Evolutionary conservation across 768 basidiomycete genomes (phyloP), one percentile per base, ranked within the genome.

Genomic region (Tulasnella sp.): DNA sequence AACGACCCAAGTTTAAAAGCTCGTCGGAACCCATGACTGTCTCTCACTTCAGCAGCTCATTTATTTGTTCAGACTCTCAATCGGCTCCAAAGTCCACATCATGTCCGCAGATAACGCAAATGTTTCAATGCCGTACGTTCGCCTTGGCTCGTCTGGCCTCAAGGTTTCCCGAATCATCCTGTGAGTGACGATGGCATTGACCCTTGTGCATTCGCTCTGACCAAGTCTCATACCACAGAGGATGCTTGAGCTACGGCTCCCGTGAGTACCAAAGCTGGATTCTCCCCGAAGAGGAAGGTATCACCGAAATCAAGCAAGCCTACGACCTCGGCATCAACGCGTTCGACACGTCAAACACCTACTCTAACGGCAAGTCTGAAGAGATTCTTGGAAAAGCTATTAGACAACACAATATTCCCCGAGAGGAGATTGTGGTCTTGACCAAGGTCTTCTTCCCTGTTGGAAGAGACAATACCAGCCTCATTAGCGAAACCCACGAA

Each of bases 291-390:
- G 34, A 71, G 39, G 70, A 71, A 71, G 70, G 70, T 71, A 40
- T 64, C 64, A 6, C 58, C 2, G 45, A 31, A 29, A 49, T n/a
- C 34, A 37, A 29, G 38, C 69, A 77, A 76, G 64, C 2, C 8
- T 80, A 79, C 76, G 89, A 90, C 14, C 86, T 86, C 19, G 90
- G 90, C 22, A 87, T 91, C 77, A 86, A 89, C 77, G 85, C 89
- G 0, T 90, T 83, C 74, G 85, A 85, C 77, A 84, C 84, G 2
- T 82, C 83, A 6, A 83, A 83, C 58, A 78, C 80, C 79, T 88
- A 85, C 80, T 84, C 83, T 5, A 82, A 84, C 72, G 85, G 86
- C 15, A 76, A 81, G 8, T 85, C 85, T 0, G 87, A 88, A 79
- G 75, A 78, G 19, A 78, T 81, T 77, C 77, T 81, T 52, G 89